These are phyloP conservation scores for Talaromyces borbonicus DNA, from an alignment of 495 filamentous ascomycete genomes.

Conservation along the genomic window DNA sequence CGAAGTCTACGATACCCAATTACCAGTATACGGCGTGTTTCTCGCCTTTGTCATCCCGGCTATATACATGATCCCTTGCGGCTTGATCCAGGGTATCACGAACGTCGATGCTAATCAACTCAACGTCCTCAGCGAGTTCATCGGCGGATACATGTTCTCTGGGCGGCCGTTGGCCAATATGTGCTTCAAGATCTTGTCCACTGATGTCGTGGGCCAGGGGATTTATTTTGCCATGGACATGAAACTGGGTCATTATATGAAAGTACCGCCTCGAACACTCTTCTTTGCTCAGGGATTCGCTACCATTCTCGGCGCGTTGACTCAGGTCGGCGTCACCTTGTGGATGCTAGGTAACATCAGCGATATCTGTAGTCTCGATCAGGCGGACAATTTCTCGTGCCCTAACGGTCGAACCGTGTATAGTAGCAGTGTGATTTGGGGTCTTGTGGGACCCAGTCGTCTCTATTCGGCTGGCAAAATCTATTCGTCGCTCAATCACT, in stretches of 20 bases:
- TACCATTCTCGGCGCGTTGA: conserved; percentile 28
- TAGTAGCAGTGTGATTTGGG: conserved; percentile 31
- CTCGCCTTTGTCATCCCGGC: conserved; percentile 64
- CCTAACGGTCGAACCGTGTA: conserved; percentile 33
- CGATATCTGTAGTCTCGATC: conserved; percentile 23
- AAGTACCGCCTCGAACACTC: conserved; percentile 28
- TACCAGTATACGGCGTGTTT: conserved; percentile 74
- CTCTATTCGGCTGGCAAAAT: conserved; percentile 15
- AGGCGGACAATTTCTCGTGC: conserved; percentile 29
- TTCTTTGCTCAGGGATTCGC: conserved; percentile 32
- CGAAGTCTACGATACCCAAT: conserved; percentile 64
- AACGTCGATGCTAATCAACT: conserved; percentile 63
- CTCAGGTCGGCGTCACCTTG: conserved; percentile 29
- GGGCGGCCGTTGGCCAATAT: conserved; percentile 27
- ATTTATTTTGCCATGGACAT: conserved; percentile 31
- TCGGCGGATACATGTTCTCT: conserved; percentile 24
- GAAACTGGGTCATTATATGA: conserved; percentile 40
- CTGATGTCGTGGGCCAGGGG: conserved; percentile 15
- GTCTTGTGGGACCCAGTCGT: conserved; percentile 27
- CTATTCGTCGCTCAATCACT: conserved; percentile 19
- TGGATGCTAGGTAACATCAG: conserved; percentile 33
- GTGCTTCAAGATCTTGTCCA: conserved; percentile 20
- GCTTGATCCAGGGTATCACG: conserved; percentile 80
- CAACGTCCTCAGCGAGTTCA: conserved; percentile 31
- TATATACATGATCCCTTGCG: conserved; percentile 72